Percentiles rank a stretch among this genome's conserved stretches.
These are phyloP conservation scores for Straminergon stramineum DNA, from an alignment of 225 moss, liverwort and hornwort species.

Conservation along the genomic window DNA sequence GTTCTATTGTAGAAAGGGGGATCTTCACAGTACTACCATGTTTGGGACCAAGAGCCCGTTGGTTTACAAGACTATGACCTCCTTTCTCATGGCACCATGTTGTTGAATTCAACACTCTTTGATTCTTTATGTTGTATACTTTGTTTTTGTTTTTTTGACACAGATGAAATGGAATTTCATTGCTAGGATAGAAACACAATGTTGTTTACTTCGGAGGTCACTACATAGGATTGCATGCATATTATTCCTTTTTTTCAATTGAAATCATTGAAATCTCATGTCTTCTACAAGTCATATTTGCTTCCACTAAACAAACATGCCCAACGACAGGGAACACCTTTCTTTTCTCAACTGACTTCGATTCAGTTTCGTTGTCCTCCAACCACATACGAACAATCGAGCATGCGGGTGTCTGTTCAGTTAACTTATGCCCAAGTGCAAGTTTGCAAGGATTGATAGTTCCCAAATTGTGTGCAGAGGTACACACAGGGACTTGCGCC, in stretches of 20 bases:
- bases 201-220: background rate
- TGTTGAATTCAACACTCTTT: background rate
- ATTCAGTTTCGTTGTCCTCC: no score
- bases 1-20: no score
- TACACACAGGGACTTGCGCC: background rate
- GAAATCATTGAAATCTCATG: no score
- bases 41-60: background rate
- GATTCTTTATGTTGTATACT: background rate
- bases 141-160: no score
- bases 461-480: background rate
- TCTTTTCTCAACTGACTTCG: background rate
- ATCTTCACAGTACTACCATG: background rate
- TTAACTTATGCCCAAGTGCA: background rate
- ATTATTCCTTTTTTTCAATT: background rate
- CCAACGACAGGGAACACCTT: background rate
- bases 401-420: background rate
- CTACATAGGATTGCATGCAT: background rate
- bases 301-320: background rate
- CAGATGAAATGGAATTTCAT: no score
- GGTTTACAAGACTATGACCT: background rate
- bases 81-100: background rate
- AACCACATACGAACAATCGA: no score
- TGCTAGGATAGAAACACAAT: no score
- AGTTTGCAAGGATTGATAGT: background rate
- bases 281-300: no score